Evolutionary conservation across 306 rosid species (phyloP).

Genomic region (Calophaca sinica): DNA sequence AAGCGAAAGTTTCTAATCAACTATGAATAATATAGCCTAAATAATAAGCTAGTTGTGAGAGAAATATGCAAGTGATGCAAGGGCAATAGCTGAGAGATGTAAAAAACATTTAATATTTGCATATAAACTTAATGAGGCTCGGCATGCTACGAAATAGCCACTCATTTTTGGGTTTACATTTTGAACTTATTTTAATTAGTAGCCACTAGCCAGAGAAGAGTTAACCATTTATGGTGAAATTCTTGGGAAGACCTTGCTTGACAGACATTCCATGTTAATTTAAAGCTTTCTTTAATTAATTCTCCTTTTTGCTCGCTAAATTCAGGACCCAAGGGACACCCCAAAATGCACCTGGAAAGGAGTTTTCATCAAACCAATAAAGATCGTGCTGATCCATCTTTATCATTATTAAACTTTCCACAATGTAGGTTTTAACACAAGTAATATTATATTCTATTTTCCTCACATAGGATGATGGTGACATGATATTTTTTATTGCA

Average conservation of each 20-base stretch:
- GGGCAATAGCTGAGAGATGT: conserved; percentile 4
- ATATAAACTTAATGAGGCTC: neutral
- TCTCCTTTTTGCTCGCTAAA: neutral
- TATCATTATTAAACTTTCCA: neutral
- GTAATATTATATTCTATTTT: neutral
- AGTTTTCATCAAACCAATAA: neutral
- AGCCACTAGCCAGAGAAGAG: neutral
- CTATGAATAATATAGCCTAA: neutral
- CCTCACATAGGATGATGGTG: neutral
- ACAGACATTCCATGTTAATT: neutral
- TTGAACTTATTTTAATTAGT: too few species aligned
- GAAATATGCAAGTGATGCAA: conserved; percentile 12
- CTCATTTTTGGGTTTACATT: neutral
- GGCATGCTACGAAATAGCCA: neutral
- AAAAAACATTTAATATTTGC: neutral
- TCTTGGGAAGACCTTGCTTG: neutral
- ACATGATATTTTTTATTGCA: neutral
- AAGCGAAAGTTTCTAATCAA: conserved; percentile 10
- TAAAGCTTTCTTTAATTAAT: neutral
- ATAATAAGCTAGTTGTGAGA: conserved; percentile 20
- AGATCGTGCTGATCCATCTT: neutral
- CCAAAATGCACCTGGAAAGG: neutral
- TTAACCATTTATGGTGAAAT: neutral
- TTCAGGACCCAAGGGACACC: neutral
- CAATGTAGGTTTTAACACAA: neutral